Conservation (phyloP, 169 alveolate genomes). For the Eimeria nieschulzi region DNA sequence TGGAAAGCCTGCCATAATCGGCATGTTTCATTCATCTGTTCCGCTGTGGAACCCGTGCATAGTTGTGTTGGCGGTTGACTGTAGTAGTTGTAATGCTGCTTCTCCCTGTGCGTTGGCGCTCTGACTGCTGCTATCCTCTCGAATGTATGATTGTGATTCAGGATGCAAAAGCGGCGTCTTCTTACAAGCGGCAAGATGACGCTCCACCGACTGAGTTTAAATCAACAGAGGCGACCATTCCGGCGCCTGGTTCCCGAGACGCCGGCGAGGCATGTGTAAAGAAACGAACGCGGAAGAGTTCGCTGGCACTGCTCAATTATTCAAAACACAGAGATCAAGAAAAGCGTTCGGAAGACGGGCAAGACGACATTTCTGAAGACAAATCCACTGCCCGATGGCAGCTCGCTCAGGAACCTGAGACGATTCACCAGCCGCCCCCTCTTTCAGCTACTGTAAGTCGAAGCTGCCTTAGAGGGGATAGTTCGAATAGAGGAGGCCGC, state of each 20-base stretch:
- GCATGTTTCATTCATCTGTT: too few relatives aligned
- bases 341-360: slow-evolving; percentile 52
- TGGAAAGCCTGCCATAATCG: too few relatives aligned
- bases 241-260: slow-evolving; percentile 11
- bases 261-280: slow-evolving; percentile 66
- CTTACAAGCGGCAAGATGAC: slow-evolving; percentile 71
- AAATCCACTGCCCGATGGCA: slow-evolving; percentile 64
- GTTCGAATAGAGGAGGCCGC: slow-evolving; percentile 24
- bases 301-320: slow-evolving; percentile 65
- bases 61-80: too few relatives aligned
- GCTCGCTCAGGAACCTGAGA: slow-evolving; percentile 65
- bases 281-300: slow-evolving; percentile 73
- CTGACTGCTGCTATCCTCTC: neutral
- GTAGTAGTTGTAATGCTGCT: too few relatives aligned
- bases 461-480: slow-evolving; percentile 27
- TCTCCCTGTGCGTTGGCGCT: too few relatives aligned
- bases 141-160: slow-evolving; percentile 3
- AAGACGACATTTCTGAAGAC: slow-evolving; percentile 39
- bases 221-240: slow-evolving; percentile 15
- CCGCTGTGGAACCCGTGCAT: too few relatives aligned
- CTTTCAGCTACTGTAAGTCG: slow-evolving; percentile 38
- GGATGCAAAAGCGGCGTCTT: slow-evolving; percentile 70
- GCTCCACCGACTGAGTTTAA: slow-evolving; percentile 56
- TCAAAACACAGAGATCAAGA: slow-evolving; percentile 66
- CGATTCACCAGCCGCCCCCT: slow-evolving; percentile 70